phyloP scores from a whole-genome alignment of 805 yeast species.

The Zygosaccharomyces bisporus region DNA sequence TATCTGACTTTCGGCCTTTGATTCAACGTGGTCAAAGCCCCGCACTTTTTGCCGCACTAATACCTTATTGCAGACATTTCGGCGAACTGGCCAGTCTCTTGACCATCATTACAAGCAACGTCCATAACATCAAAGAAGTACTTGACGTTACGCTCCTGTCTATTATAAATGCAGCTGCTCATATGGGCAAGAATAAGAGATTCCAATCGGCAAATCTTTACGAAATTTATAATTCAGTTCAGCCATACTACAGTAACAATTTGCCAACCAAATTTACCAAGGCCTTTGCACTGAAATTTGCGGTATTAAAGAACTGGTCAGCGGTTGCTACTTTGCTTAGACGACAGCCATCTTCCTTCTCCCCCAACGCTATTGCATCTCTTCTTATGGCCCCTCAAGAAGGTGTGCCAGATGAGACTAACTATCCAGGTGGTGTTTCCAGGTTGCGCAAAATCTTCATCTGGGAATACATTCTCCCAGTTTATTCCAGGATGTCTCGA shows the following conservation, averaged over 20 bases:
- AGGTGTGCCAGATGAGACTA: conserved; percentile 1
- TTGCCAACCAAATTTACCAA: conserved; percentile 13
- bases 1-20: conserved; percentile 23
- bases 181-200: conserved; percentile 10
- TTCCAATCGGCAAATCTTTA: conserved; percentile 17
- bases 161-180: conserved; percentile 11
- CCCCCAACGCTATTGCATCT: conserved; percentile 10
- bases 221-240: conserved; percentile 13
- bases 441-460: conserved; percentile 9
- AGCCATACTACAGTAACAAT: conserved; percentile 9
- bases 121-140: conserved; percentile 14
- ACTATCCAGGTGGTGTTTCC: conserved; percentile 8
- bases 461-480: conserved; percentile 9
- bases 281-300: conserved; percentile 15
- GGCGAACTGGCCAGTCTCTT: conserved; percentile 23
- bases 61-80: conserved; percentile 25
- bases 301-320: conserved; percentile 15
- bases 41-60: conserved; percentile 14
- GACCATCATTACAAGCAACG: conserved; percentile 11
- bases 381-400: conserved; percentile 7
- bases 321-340: conserved; percentile 14
- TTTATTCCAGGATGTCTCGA: conserved; percentile 9
- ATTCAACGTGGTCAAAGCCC: conserved; percentile 18
- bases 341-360: conserved; percentile 1
- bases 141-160: conserved; percentile 14